A percentile compares a stretch with the other conserved stretches of the same genome.
Conservation (phyloP, 2,329 filamentous ascomycete species). For the Acephala macrosclerotiorum region DNA sequence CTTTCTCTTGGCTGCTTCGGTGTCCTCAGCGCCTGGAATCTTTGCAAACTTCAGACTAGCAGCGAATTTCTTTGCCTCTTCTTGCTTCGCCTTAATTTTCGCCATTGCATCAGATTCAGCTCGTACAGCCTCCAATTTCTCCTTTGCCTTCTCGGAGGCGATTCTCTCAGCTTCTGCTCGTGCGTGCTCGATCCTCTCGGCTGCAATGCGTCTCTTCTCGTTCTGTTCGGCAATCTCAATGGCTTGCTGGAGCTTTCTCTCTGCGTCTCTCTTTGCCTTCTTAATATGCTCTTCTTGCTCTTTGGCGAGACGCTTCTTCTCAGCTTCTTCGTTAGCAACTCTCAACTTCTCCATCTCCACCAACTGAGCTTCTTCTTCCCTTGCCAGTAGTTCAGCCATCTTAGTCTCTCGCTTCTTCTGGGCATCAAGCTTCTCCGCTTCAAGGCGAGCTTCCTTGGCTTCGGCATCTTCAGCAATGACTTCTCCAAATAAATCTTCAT, state of each 20-base stretch:
- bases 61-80: slow-evolving; percentile 28
- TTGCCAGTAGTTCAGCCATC: slow-evolving; percentile 8
- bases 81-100: slow-evolving; percentile 27
- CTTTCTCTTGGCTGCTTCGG: neutral
- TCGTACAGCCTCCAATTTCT: slow-evolving; percentile 16
- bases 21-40: neutral
- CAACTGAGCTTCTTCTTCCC: slow-evolving; percentile 9
- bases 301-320: slow-evolving; percentile 6
- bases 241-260: slow-evolving; percentile 15
- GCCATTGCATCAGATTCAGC: slow-evolving; percentile 20
- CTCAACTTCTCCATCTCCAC: slow-evolving; percentile 12
- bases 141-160: slow-evolving; percentile 10
- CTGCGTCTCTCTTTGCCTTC: slow-evolving; percentile 21
- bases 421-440: slow-evolving; percentile 17
- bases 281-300: slow-evolving; percentile 13
- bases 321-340: slow-evolving; percentile 7
- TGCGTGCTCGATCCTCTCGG: slow-evolving; percentile 11
- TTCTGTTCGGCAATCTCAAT: slow-evolving; percentile 22
- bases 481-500: slow-evolving; percentile 35
- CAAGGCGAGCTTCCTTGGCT: slow-evolving; percentile 15
- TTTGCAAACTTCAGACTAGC: slow-evolving; percentile 28
- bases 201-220: slow-evolving; percentile 6
- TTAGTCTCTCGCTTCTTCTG: slow-evolving; percentile 10
- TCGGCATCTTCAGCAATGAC: slow-evolving; percentile 26
- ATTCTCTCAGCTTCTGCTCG: slow-evolving; percentile 11